Base-by-base conservation (phyloP, 2,329 filamentous ascomycete genomes). In the Aspergillus glaucus region DNA sequence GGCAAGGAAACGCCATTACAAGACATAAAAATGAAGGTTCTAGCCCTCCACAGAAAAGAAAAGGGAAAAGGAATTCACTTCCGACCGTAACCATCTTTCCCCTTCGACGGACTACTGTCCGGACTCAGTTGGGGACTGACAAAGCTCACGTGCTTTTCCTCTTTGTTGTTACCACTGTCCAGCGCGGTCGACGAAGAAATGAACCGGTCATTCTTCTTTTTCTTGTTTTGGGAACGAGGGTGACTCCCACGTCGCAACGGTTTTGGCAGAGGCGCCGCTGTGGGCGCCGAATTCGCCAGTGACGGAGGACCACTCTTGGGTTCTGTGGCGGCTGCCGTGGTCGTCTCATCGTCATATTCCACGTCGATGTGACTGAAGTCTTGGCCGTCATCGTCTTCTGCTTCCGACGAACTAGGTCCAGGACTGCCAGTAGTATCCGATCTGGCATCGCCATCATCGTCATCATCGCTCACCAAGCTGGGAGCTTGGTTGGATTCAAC, bases 391-490 rank as follows among this genome's bases (percentile, higher is more conserved):
- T 80, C 74, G 22, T 82, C 82, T 34, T 79, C 71, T 14, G 68
- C 68, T 34, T 72, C 70, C 3, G 71, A 75, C 4, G 73, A 73
- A 43, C 65, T 67, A 1, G 72, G 66, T 12, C 64, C 67, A 22
- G 81, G 81, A 4, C 81, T 84, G 40, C 76, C 74, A 1, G 81
- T 85, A 1, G 81, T 85, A 42, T 86, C 82, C 1, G 84, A 87
- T 48, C 85, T 69, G 12, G 62, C 84, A 56, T 87, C 86, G 60
- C 86, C 88, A 10, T 40, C 37, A 40, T 40, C 37, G 17, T 40
- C 85, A 62, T 89, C 86, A 67, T 91, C 87, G 68, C 86, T 88
- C 62, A 90, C 86, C 44, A 91, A 76, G 58, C 85, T 89, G 19
- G 87, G 87, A 7, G 87, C 86, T 56, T 87, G 87, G 66, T 88